Percentiles rank a stretch among this genome's conserved stretches.
Conservation (phyloP, 768 basidiomycete genomes). For the Pulveroboletus sp. region DNA sequence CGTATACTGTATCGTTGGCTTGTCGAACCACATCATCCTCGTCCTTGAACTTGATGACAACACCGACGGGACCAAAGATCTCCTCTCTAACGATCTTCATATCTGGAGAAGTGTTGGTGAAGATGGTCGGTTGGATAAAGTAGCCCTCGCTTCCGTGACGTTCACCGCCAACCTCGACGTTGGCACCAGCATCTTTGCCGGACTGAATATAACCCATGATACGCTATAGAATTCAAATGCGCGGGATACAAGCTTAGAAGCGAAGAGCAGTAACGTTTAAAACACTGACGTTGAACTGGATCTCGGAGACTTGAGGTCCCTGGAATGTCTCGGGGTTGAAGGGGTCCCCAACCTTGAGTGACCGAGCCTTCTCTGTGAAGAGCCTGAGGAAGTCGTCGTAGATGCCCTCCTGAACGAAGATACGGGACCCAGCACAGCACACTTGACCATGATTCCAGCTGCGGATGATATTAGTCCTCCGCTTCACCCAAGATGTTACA, state of each 20-base stretch:
- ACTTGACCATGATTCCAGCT: constrained; percentile 74
- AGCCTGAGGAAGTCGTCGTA: constrained; percentile 70
- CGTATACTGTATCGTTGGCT: constrained; percentile 87
- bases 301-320: constrained; percentile 75
- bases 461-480: constrained; percentile 18
- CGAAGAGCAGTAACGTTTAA: neutral
- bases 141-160: constrained; percentile 56
- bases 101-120: constrained; percentile 57
- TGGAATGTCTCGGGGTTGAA: constrained; percentile 57
- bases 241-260: neutral
- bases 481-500: neutral
- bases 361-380: constrained; percentile 51
- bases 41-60: constrained; percentile 70
- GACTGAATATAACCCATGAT: constrained; percentile 75
- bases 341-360: constrained; percentile 66
- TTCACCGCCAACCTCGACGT: constrained; percentile 56
- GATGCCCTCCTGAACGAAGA: constrained; percentile 73
- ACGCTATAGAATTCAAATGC: constrained; percentile 40
- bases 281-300: constrained; percentile 63
- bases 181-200: constrained; percentile 71
- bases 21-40: constrained; percentile 59
- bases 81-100: constrained; percentile 76
- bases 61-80: constrained; percentile 79
- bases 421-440: constrained; percentile 77
- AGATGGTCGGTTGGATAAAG: constrained; percentile 74